Base-by-base conservation (phyloP, 495 filamentous ascomycete species). In the Acidiella bohemica region DNA sequence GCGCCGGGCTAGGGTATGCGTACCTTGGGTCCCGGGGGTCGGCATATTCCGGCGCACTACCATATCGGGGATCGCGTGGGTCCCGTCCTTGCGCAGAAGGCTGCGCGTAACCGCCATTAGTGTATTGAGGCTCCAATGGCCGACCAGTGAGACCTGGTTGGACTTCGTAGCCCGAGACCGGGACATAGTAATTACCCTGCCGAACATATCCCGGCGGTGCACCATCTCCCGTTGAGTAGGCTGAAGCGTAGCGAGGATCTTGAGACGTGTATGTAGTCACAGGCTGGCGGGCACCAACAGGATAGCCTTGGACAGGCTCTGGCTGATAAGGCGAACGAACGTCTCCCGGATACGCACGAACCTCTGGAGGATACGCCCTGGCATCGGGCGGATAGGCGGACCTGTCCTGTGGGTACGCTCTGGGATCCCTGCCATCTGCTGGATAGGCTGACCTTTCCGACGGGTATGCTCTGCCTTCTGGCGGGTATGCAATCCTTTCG, bases 1-100 rank as follows among this genome's bases (percentile, higher is more conserved):
- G 24, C 2, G 47, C 47, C 36, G 47, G 47, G 22, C 47, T 50
- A 7, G 47, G 47, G 25, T 50, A 50, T 21, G 38, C 38, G 17
- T 39, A 32, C 29, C 36, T 32, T 29, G 44, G 25, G 18, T 47
- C 44, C 7, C 25, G 7, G 25, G 25, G 25, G n/a, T 27, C 25
- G 25, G 38, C 26, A 24, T 45, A 44, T 9, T 27, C 19, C 14
- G 33, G 32, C 10, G 39, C 18, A 12, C 26, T 27, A 10, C 26
- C 30, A 31, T 41, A 41, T 41, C 47, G 45, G 1, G 47, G 36
- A 27, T 50, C 47, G 13, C 47, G 35, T 3, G 32, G n/a, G 18
- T 45, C 47, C 10, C 24, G 7, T 7, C 28, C 18, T 20, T 10
- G 21, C 2, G 25, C 21, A 16, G 29, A 21, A 24, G 28, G 39